phyloP scores from a whole-genome alignment of 176 grass and related monocot genomes.

The Aegilops umbellulata region DNA sequence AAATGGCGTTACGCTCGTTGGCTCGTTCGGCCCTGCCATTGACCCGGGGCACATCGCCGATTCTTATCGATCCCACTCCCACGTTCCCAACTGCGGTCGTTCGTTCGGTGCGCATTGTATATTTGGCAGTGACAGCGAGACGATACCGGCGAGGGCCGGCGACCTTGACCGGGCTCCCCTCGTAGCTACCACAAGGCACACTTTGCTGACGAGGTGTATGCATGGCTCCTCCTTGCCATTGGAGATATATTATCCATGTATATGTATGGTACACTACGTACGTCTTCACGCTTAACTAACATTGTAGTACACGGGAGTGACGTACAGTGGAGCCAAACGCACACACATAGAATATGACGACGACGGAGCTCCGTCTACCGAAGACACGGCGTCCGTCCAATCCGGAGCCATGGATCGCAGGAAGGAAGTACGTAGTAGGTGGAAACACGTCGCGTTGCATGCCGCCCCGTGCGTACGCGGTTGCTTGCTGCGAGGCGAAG shows the following conservation, averaged over 20 bases:
- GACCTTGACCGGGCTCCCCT: not conserved
- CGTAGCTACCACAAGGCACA: too few species aligned
- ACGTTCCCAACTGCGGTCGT: not conserved
- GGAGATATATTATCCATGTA: not conserved
- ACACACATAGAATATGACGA: too few species aligned
- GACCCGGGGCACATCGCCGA: not conserved
- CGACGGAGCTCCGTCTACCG: not conserved
- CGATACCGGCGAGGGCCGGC: not conserved
- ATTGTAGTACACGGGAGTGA: not conserved
- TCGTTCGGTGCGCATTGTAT: not conserved
- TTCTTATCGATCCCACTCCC: conserved; percentile 1
- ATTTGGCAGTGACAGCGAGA: not conserved
- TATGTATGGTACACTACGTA: not conserved
- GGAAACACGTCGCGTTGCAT: not conserved
- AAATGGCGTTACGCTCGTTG: not conserved
- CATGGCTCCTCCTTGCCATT: not conserved
- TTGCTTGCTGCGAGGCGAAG: too few species aligned
- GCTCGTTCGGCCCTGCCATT: not conserved
- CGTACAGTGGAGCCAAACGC: not conserved
- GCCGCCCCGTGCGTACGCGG: not conserved
- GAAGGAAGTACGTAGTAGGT: not conserved
- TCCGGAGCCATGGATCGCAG: not conserved
- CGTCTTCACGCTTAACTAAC: too few species aligned
- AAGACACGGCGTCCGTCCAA: not conserved
- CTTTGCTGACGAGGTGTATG: conserved; percentile 7